Percentiles rank a stretch among this genome's conserved stretches.
phyloP scores from a whole-genome alignment of 2,329 filamentous ascomycete species.

The Aspergillus uvarum region DNA sequence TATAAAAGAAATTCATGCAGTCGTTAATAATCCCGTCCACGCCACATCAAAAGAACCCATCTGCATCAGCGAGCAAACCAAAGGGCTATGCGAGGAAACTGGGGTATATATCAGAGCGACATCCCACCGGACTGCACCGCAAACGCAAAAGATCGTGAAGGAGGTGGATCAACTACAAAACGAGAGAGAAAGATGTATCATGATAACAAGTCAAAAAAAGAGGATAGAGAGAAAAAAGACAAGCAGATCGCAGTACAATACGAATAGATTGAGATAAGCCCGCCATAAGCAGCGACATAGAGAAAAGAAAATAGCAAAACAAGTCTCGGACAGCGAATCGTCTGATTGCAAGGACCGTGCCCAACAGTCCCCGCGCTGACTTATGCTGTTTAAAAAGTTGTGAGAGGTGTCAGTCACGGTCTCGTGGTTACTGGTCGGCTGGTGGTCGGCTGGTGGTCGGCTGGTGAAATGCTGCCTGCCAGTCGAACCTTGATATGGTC shows the following conservation, averaged over 20 bases:
- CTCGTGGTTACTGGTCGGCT: not conserved
- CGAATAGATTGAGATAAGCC: slow-evolving; percentile 4
- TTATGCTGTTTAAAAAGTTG: not conserved
- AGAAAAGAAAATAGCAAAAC: not conserved
- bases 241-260: slow-evolving; percentile 2
- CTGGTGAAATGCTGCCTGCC: slow-evolving; percentile 1
- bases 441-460: not conserved
- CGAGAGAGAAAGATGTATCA: slow-evolving; percentile 2
- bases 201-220: slow-evolving; percentile 3
- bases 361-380: not conserved
- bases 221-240: not conserved
- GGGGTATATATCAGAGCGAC: slow-evolving; percentile 29
- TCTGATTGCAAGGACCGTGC: not conserved
- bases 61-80: slow-evolving; percentile 22
- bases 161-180: slow-evolving; percentile 4
- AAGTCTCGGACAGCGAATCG: not conserved
- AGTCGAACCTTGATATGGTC: not conserved
- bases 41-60: slow-evolving; percentile 20
- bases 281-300: slow-evolving; percentile 4
- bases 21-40: slow-evolving; percentile 25
- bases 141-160: slow-evolving; percentile 14
- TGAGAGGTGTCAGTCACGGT: not conserved
- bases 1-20: slow-evolving; percentile 29
- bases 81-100: slow-evolving; percentile 26
- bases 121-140: slow-evolving; percentile 19